Conservation (phyloP, 2,329 filamentous ascomycete genomes). For the Graphiopsis chlorocephala region DNA sequence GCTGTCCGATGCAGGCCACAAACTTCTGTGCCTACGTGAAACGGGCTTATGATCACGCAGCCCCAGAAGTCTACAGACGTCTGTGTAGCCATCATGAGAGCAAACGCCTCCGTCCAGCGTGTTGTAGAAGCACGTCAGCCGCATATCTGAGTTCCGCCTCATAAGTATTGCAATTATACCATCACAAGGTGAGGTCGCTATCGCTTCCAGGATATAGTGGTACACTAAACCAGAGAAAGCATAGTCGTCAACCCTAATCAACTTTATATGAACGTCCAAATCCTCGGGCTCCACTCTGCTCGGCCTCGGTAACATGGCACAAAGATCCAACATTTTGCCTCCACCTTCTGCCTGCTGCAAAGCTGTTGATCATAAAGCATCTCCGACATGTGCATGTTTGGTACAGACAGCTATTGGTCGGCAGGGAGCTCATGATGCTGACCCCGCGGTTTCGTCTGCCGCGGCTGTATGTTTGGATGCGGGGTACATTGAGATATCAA, state of each 20-base stretch:
- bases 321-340: not conserved
- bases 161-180: not conserved
- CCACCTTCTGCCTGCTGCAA: not conserved
- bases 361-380: not conserved
- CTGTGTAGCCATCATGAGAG: not conserved
- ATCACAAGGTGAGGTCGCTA: not conserved
- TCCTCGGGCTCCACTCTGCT: not conserved
- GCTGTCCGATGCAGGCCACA: not conserved
- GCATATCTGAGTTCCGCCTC: not conserved
- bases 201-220: not conserved
- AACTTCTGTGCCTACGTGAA: not conserved
- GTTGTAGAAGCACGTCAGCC: not conserved
- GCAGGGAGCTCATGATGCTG: not conserved
- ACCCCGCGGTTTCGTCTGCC: not conserved
- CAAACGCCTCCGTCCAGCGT: not conserved
- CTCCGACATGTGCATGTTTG: not conserved
- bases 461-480: conserved; percentile 1
- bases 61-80: not conserved
- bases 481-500: not conserved
- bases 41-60: not conserved
- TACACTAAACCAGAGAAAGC: not conserved
- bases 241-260: not conserved
- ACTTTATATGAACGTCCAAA: not conserved
- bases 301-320: not conserved
- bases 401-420: not conserved